Conservation (phyloP, 1,284 basidiomycete species). For the Xerocomus minutiporus region DNA sequence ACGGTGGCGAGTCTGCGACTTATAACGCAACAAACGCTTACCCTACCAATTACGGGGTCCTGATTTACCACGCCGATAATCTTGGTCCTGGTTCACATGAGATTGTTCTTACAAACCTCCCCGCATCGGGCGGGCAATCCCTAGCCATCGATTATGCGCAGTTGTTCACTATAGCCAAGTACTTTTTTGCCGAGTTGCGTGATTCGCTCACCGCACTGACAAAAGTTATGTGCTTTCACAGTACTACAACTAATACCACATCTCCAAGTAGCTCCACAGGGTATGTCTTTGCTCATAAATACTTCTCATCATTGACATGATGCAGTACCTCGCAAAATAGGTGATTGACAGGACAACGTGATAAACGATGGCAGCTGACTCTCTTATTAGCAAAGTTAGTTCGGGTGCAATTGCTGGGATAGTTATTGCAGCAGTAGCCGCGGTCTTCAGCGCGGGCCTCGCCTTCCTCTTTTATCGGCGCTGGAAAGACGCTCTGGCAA, state of each 20-base stretch:
- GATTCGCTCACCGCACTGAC: constrained; percentile 3
- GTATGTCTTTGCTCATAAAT: constrained; percentile 4
- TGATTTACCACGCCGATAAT: constrained; percentile 32
- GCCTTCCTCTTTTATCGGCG: constrained; percentile 29
- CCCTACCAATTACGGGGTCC: constrained; percentile 23
- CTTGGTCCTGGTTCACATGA: constrained; percentile 31
- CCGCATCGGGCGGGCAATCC: constrained; percentile 14
- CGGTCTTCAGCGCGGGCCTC: constrained; percentile 13
- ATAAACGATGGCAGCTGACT: not conserved
- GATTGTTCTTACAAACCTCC: constrained; percentile 28
- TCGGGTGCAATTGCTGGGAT: constrained; percentile 30
- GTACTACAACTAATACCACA: not conserved
- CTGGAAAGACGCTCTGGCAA: constrained; percentile 24
- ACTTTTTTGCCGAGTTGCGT: not conserved
- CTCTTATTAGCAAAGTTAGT: constrained; percentile 14
- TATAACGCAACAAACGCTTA: constrained; percentile 28
- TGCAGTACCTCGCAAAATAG: constrained; percentile 9
- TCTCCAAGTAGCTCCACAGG: not conserved
- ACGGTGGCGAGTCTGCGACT: constrained; percentile 10
- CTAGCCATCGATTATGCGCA: constrained; percentile 26
- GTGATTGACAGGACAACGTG: not conserved
- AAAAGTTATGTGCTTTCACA: not conserved
- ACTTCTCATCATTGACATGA: constrained; percentile 2
- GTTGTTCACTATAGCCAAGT: constrained; percentile 17
- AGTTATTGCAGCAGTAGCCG: constrained; percentile 13